phyloP scores from a whole-genome alignment of 495 filamentous ascomycete genomes.

The Talaromyces wortmannii region DNA sequence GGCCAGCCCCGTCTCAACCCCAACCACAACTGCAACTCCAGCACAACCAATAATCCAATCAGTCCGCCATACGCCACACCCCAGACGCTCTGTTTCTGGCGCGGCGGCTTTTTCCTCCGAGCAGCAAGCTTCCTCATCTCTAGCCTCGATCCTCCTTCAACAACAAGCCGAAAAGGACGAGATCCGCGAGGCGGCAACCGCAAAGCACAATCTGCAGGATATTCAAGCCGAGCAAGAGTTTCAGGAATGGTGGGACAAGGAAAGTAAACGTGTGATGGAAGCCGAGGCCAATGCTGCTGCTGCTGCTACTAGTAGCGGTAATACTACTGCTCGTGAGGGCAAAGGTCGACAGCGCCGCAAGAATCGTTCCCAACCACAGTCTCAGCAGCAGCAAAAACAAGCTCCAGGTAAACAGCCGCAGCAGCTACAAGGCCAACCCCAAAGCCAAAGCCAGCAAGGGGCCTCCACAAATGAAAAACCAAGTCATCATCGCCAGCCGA shows the following conservation, averaged over 20 bases:
- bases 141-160: slow-evolving; percentile 84
- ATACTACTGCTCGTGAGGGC: neutral
- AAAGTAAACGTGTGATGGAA: slow-evolving; percentile 64
- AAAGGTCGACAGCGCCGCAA: slow-evolving; percentile 21
- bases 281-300: slow-evolving; percentile 42
- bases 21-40: slow-evolving; percentile 13
- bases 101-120: slow-evolving; percentile 32
- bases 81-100: slow-evolving; percentile 17
- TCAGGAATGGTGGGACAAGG: slow-evolving; percentile 96
- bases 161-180: slow-evolving; percentile 80
- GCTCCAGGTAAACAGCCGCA: slow-evolving; percentile 12
- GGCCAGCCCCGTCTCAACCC: neutral
- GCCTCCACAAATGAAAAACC: no score
- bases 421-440: no score
- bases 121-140: slow-evolving; percentile 49
- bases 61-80: slow-evolving; percentile 37
- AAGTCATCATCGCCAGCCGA: no score
- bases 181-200: slow-evolving; percentile 68
- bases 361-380: slow-evolving; percentile 10
- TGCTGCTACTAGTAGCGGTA: slow-evolving; percentile 2
- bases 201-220: slow-evolving; percentile 80
- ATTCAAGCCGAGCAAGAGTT: slow-evolving; percentile 97
- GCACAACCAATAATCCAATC: slow-evolving; percentile 36
- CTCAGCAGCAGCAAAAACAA: slow-evolving; percentile 11
- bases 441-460: no score